Evolutionary conservation across 1,284 basidiomycete genomes (phyloP).

Genomic region (Singerocomus inundabilis): DNA sequence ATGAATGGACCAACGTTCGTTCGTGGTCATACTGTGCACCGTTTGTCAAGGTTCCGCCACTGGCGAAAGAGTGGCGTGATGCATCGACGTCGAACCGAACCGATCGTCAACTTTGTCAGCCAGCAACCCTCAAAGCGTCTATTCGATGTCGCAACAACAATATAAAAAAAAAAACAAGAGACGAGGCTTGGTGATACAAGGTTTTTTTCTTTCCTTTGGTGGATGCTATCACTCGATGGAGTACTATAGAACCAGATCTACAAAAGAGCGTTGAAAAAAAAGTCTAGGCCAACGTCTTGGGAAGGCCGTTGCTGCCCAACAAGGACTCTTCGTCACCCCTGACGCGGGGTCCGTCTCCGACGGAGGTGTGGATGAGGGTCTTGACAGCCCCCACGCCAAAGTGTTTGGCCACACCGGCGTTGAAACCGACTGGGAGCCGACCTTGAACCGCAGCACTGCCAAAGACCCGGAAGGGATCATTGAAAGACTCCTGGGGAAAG

Average conservation of each 20-base stretch:
- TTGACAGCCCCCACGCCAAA: conserved; percentile 80
- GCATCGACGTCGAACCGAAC: too few species aligned
- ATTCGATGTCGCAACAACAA: too few species aligned
- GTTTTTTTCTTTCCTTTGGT: too few species aligned
- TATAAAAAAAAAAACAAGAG: too few species aligned
- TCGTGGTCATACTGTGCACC: too few species aligned
- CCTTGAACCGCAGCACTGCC: conserved; percentile 43
- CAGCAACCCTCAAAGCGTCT: too few species aligned
- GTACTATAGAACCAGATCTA: conserved; percentile 3
- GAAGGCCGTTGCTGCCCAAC: conserved; percentile 57
- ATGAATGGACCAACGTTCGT: too few species aligned
- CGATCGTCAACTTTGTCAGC: too few species aligned
- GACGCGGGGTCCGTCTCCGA: conserved; percentile 87
- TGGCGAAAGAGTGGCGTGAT: too few species aligned
- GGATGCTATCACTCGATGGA: neutral
- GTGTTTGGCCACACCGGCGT: conserved; percentile 69
- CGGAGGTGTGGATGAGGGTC: conserved; percentile 84
- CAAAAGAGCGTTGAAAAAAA: too few species aligned
- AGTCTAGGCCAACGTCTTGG: conserved; percentile 39
- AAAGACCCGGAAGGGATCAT: conserved; percentile 72
- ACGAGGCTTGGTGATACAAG: neutral
- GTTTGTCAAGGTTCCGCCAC: too few species aligned
- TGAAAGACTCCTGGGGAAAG: conserved; percentile 82
- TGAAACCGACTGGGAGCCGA: conserved; percentile 69
- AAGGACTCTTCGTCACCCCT: conserved; percentile 54